A percentile compares a stretch with the other conserved stretches of the same genome.
phyloP scores from a whole-genome alignment of 495 filamentous ascomycete species.

The Aspergillus leporis region DNA sequence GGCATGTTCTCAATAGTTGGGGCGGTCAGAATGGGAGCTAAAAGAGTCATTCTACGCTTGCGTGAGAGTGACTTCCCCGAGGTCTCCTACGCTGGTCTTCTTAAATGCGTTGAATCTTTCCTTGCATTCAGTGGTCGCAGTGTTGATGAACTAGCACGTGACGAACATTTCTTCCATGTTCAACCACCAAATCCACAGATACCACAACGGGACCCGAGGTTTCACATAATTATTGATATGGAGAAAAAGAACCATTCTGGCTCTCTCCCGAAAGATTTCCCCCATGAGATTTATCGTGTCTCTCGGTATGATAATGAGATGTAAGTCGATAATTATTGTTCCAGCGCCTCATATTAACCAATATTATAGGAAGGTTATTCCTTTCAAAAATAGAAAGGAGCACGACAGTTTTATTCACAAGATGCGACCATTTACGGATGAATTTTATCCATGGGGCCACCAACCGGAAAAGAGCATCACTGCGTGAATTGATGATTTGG shows the following conservation, averaged over 20 bases:
- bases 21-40: too few species aligned
- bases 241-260: conserved; percentile 1
- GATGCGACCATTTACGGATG: conserved; percentile 1
- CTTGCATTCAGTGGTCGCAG: neutral
- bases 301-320: conserved; percentile 3
- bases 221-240: conserved; percentile 1
- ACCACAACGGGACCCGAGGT: conserved; percentile 1
- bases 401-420: conserved; percentile 4
- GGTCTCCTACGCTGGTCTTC: neutral
- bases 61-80: neutral
- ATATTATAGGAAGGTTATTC: too few species aligned
- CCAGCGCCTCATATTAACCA: too few species aligned
- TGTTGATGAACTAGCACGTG: neutral
- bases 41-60: conserved; percentile 7
- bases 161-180: conserved; percentile 6
- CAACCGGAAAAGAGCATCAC: too few species aligned
- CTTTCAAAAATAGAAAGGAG: neutral
- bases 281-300: conserved; percentile 6
- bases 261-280: neutral
- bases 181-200: conserved; percentile 1
- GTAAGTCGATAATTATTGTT: neutral
- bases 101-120: neutral
- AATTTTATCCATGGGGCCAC: conserved; percentile 10
- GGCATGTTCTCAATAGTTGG: too few species aligned
- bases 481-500: too few species aligned